Evolutionary conservation across 306 rosid species (phyloP), one percentile per base, ranked within the genome.

Genomic region (Aeschynomene evenia): DNA sequence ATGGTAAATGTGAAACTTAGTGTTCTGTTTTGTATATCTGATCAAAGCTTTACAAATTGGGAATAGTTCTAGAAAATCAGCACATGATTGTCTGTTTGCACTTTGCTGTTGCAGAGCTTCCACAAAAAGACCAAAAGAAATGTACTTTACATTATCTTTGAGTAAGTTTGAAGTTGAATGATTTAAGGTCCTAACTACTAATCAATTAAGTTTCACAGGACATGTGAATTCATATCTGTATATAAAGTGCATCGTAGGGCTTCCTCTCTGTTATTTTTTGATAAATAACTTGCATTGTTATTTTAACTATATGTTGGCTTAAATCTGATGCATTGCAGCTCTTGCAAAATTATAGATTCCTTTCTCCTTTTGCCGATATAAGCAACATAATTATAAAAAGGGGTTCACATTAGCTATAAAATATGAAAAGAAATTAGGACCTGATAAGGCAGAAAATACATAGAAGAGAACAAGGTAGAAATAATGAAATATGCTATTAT

Each of bases 251-350:
- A 55, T 24, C 57, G 4, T 18, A 4, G 33, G 23, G 33, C 5
- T 28, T 58, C 18, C 45, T 43, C 29, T 46, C 22, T 58, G 34
- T 45, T 29, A 1, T 54, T 39, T 12, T 11, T 40, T 2, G 14
- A 10, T 12, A 40, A 40, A 13, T 40, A 3, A 4, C 48, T 40
- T 12, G 48, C 15, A 40, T 40, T 13, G 1, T 55, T 55, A 53
- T 14, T 45, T 36, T 20, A 50, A 28, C 5, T 18, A 19, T 29
- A 31, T 16, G 33, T 57, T 34, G 33, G 9, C 6, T 16, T 49
- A 45, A 74, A 24, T 57, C 42, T 48, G 79, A 15, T 40, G 48
- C 48, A 13, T 40, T 66, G 56, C 75, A 2, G 9, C 16, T 37
- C 21, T 67, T 68, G 15, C 68, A 56, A 24, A 28, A 14, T 9